Percentiles rank a stretch among this genome's conserved stretches.
phyloP scores from a whole-genome alignment of 306 rosid species.

The Quercus engelmannii region DNA sequence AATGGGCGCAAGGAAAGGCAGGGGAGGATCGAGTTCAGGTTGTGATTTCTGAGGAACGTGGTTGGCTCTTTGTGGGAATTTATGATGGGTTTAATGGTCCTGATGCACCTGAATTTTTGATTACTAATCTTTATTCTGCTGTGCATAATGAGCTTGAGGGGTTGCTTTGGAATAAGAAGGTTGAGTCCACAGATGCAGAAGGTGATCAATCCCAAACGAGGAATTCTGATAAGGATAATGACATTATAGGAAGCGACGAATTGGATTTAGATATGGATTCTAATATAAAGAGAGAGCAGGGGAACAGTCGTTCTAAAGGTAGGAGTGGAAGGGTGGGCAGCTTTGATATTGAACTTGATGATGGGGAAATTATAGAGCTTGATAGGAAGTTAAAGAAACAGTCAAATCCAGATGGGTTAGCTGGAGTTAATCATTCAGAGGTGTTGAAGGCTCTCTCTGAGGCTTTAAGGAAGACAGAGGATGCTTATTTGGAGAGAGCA shows the following conservation, averaged over 20 bases:
- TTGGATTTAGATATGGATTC: slow-evolving; percentile 10
- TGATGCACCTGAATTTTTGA: slow-evolving; percentile 81
- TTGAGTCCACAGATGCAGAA: slow-evolving; percentile 9
- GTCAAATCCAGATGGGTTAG: slow-evolving; percentile 13
- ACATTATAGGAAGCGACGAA: slow-evolving; percentile 1
- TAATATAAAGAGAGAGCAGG: slow-evolving; percentile 5
- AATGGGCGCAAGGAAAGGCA: slow-evolving; percentile 89
- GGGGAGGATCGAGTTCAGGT: slow-evolving; percentile 86
- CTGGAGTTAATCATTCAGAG: slow-evolving; percentile 27
- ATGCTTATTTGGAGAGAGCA: slow-evolving; percentile 40
- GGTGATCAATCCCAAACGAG: slow-evolving; percentile 1
- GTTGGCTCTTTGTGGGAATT: slow-evolving; percentile 84
- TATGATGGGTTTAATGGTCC: slow-evolving; percentile 95
- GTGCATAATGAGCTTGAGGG: slow-evolving; percentile 55
- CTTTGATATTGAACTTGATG: slow-evolving; percentile 39
- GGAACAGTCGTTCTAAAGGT: background rate
- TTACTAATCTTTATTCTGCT: slow-evolving; percentile 50
- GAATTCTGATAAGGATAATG: background rate
- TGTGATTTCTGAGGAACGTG: slow-evolving; percentile 68
- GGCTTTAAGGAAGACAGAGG: slow-evolving; percentile 62
- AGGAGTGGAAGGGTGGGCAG: slow-evolving; percentile 1
- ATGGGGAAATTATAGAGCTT: slow-evolving; percentile 29
- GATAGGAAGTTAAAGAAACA: slow-evolving; percentile 9
- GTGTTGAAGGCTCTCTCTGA: slow-evolving; percentile 58
- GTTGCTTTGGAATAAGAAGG: slow-evolving; percentile 37